Conservation (phyloP, 2,329 filamentous ascomycete species). For the Talaromyces marneffei region DNA sequence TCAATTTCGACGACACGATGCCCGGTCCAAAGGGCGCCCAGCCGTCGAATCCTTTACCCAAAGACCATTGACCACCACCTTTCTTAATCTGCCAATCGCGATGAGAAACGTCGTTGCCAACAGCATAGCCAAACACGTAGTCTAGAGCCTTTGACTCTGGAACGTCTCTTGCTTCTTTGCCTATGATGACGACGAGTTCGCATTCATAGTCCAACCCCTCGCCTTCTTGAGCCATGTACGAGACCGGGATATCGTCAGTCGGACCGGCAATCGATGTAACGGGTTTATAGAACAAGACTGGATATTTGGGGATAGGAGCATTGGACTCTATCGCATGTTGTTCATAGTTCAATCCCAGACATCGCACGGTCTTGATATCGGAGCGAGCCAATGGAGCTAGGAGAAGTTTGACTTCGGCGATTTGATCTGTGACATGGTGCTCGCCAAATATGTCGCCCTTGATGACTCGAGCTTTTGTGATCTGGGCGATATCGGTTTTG, state of each 20-base stretch:
- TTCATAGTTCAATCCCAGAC: slow-evolving; percentile 66
- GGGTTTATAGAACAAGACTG: slow-evolving; percentile 70
- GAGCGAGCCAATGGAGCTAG: slow-evolving; percentile 58
- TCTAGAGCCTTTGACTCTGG: slow-evolving; percentile 60
- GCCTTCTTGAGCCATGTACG: slow-evolving; percentile 58
- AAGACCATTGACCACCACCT: slow-evolving; percentile 63
- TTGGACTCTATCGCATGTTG: slow-evolving; percentile 65
- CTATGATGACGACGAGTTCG: slow-evolving; percentile 69
- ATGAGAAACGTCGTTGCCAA: slow-evolving; percentile 76
- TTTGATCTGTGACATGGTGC: slow-evolving; percentile 58
- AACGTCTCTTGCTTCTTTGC: slow-evolving; percentile 60
- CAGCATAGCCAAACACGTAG: slow-evolving; percentile 67
- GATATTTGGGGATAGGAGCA: slow-evolving; percentile 63
- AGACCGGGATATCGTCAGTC: slow-evolving; percentile 60
- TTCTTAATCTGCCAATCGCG: slow-evolving; percentile 68
- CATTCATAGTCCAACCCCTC: slow-evolving; percentile 73
- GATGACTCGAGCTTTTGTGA: slow-evolving; percentile 57
- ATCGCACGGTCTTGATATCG: slow-evolving; percentile 62
- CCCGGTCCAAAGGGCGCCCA: slow-evolving; percentile 70
- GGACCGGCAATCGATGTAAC: slow-evolving; percentile 60
- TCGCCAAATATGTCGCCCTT: slow-evolving; percentile 61
- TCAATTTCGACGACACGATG: slow-evolving; percentile 55
- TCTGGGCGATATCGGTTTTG: slow-evolving; percentile 55
- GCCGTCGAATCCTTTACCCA: slow-evolving; percentile 69
- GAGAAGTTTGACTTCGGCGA: slow-evolving; percentile 49